Conservation (phyloP, 2,329 filamentous ascomycete species). For the Tolypocladium guangdongense region DNA sequence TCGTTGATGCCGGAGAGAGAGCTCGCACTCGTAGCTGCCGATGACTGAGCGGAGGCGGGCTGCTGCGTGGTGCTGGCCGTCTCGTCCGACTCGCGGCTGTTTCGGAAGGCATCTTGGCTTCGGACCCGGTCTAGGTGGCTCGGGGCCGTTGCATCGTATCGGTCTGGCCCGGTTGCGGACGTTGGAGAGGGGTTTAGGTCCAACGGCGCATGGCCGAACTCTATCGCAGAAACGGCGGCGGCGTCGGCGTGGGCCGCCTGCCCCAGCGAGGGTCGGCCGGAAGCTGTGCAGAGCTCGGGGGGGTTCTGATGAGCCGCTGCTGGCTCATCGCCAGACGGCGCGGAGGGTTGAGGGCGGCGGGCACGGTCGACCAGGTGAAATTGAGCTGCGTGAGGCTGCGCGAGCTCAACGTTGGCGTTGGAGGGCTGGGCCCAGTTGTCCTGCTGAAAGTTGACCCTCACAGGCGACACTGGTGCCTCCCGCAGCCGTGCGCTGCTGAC, state of each 20-base stretch:
- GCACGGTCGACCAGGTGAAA: constrained; percentile 10
- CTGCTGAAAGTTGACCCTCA: constrained; percentile 41
- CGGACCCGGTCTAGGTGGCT: constrained; percentile 19
- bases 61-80: constrained; percentile 38
- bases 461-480: constrained; percentile 43
- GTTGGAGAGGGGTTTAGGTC: constrained; percentile 9
- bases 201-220: constrained; percentile 6
- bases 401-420: constrained; percentile 38
- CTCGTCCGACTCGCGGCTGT: constrained; percentile 42
- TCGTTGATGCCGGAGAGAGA: constrained; percentile 43
- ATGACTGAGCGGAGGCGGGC: constrained; percentile 38
- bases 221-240: constrained; percentile 4
- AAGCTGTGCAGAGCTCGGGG: neutral
- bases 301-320: neutral
- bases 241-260: constrained; percentile 2
- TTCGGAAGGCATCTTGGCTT: constrained; percentile 29
- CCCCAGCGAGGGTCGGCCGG: neutral
- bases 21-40: constrained; percentile 44
- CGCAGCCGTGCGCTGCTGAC: constrained; percentile 30
- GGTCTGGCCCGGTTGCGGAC: constrained; percentile 10
- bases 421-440: constrained; percentile 43
- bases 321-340: neutral
- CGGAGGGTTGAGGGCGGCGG: neutral
- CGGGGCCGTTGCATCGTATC: constrained; percentile 20
- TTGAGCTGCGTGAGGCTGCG: constrained; percentile 14